Evolutionary conservation across 75 land plant species (phyloP), one percentile per base, ranked within the genome.

Genomic region (Cryptomeria japonica): DNA sequence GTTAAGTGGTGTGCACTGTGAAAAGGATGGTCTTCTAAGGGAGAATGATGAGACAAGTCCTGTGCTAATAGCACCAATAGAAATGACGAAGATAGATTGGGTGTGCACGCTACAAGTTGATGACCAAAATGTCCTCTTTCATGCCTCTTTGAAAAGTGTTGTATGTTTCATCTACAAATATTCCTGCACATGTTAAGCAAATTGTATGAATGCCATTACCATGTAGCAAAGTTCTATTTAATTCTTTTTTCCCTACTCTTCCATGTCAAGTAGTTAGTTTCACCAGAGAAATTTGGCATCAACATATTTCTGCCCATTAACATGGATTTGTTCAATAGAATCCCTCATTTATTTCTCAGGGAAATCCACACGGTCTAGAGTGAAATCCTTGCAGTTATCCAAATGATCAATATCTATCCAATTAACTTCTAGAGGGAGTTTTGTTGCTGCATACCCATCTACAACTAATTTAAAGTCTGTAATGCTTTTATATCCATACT

Each of bases 391-490:
- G 89, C 84, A 93, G 3, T 25, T 83, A 87, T 96, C 96, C 97
- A 96, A 95, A 91, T 96, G 91, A 86, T 96, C 97, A 88, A 96
- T 96, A 79, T 96, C 94, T 28, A 93, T 90, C 96, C 97, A 96
- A 88, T 94, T 96, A 58, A 89, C 92, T 87, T 96, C 97, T 11
- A 96, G 91, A 34, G 96, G 97, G 31, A 96, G 91, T 32, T 77
- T 34, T 11, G 91, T 95, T 77, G 87, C 87, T 70, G 89, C 86
- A 88, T 95, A 96, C 32, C 89, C 90, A 37, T 91, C 92, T 38
- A 95, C 95, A 64, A 96, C 96, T 11, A 73, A 85, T 38, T 95
- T 93, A 12, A 96, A 1, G 5, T 13, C 19, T 6, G 80, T 80
- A 36, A 96, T 88, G 36, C 89, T 93, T 89, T 89, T 89, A 88